These are phyloP conservation scores for Nemania sp. DNA, from an alignment of 2,329 filamentous ascomycete genomes.

Conservation along the genomic window DNA sequence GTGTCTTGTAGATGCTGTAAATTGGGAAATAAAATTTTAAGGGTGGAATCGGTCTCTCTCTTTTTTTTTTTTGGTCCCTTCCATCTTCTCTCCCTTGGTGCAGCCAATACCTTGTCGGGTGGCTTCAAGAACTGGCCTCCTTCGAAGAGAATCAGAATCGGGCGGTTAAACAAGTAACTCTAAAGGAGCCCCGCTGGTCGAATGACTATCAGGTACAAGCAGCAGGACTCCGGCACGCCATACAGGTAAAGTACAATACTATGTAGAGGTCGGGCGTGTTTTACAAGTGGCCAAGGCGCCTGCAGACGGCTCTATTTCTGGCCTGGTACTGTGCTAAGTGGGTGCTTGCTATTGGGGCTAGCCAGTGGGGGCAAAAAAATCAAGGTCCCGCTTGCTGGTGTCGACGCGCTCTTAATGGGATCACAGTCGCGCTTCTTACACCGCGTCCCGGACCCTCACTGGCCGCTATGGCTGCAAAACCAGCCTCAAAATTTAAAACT, in stretches of 20 bases:
- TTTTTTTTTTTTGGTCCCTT: background rate
- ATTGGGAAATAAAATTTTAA: background rate
- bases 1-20: background rate
- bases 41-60: constrained; percentile 1
- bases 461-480: constrained; percentile 13
- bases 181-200: constrained; percentile 5
- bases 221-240: background rate
- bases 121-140: constrained; percentile 34
- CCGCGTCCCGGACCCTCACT: constrained; percentile 44
- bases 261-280: background rate
- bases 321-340: background rate
- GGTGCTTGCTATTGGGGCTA: background rate
- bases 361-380: constrained; percentile 8
- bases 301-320: background rate
- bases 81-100: constrained; percentile 6
- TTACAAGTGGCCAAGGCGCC: background rate
- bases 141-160: constrained; percentile 22
- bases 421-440: constrained; percentile 39
- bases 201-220: constrained; percentile 1
- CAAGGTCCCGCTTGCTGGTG: constrained; percentile 22
- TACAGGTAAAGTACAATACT: background rate
- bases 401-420: constrained; percentile 36
- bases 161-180: constrained; percentile 19
- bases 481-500: constrained; percentile 26
- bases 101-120: constrained; percentile 13